A percentile compares a stretch with the other conserved stretches of the same genome.
Conservation (phyloP, 208 protist genomes). For the Leishmania turanica region DNA sequence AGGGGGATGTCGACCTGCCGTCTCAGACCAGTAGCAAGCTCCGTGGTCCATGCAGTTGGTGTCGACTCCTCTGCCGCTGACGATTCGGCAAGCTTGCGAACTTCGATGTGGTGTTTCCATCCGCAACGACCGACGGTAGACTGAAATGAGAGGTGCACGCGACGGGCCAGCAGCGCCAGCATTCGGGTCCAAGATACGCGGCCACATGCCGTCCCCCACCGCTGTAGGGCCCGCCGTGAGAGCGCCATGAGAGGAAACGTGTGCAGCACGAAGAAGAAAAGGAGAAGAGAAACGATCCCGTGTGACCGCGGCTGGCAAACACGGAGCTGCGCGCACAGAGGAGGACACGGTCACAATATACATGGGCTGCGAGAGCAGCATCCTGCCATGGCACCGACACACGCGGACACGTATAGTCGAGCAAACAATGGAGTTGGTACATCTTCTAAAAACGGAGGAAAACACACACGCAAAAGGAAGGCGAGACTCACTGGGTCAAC, state of each 20-base stretch:
- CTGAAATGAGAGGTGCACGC: not conserved
- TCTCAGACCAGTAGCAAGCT: not conserved
- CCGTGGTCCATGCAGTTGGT: not conserved
- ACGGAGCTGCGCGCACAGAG: not conserved
- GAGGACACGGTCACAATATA: slow-evolving; percentile 8
- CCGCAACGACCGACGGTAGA: not conserved
- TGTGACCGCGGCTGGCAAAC: not conserved
- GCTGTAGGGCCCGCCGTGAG: not conserved
- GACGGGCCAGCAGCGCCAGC: not conserved
- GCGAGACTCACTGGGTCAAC: not conserved
- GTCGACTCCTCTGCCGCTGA: not conserved
- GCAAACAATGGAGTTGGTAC: not conserved
- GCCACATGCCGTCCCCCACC: not conserved
- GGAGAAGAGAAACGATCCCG: not conserved
- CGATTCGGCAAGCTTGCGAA: not conserved
- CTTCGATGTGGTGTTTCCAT: not conserved
- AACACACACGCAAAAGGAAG: not conserved
- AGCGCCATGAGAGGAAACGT: not conserved
- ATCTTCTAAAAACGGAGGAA: slow-evolving; percentile 7
- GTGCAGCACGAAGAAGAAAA: not conserved
- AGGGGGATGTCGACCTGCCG: not conserved
- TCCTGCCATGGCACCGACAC: slow-evolving; percentile 1
- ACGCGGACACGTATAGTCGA: slow-evolving; percentile 6
- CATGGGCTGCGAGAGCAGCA: not conserved
- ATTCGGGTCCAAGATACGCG: not conserved